Evolutionary conservation across 768 basidiomycete species (phyloP).

Genomic region (Sarcodon aspratus): DNA sequence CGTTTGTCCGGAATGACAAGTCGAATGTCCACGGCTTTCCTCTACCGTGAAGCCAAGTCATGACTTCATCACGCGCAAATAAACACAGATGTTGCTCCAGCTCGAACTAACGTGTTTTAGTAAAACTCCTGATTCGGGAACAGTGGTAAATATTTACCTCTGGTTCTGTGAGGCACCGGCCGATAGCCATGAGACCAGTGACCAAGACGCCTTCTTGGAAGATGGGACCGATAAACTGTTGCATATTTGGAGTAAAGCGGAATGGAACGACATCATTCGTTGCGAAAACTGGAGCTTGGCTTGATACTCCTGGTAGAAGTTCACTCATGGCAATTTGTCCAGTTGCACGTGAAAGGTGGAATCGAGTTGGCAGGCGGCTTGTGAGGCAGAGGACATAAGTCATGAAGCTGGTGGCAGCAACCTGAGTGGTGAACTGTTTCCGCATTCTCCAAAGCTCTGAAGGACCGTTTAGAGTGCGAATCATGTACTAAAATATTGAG

Average conservation of each 20-base stretch:
- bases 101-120: constrained; percentile 49
- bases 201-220: constrained; percentile 86
- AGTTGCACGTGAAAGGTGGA: constrained; percentile 82
- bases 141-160: constrained; percentile 40
- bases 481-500: constrained; percentile 63
- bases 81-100: constrained; percentile 87
- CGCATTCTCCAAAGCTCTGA: constrained; percentile 93
- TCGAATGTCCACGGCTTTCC: constrained; percentile 50
- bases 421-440: constrained; percentile 89
- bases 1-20: constrained; percentile 39
- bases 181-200: constrained; percentile 84
- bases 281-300: constrained; percentile 50
- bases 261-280: constrained; percentile 89
- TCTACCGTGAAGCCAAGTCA: constrained; percentile 55
- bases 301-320: constrained; percentile 62
- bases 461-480: constrained; percentile 70
- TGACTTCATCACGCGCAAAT: constrained; percentile 89
- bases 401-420: constrained; percentile 85
- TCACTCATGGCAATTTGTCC: constrained; percentile 92
- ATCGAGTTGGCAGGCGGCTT: constrained; percentile 73
- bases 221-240: constrained; percentile 81
- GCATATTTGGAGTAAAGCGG: constrained; percentile 95
- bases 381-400: constrained; percentile 80
- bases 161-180: constrained; percentile 80
- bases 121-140: constrained; percentile 2